Evolutionary conservation across 2,329 filamentous ascomycete species (phyloP), one percentile per base, ranked within the genome.

Genomic region (Aspergillus uvarum): DNA sequence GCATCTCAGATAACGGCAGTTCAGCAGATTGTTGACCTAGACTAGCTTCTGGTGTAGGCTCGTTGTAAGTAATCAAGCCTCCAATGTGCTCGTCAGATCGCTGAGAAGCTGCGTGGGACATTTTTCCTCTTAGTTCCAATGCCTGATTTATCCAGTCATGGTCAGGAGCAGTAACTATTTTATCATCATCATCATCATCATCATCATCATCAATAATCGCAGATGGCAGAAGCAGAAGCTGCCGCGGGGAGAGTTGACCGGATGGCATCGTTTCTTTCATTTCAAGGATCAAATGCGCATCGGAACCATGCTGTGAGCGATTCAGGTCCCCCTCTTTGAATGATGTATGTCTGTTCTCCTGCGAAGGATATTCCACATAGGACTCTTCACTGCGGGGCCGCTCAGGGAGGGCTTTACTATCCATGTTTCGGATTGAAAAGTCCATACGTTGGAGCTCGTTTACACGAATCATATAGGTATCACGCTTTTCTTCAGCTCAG

Each of bases 391-490:
- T 91, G 66, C 87, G 81, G 21, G 86, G 87, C 59, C 87, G 80
- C 61, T 83, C 86, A 32, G 94, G 94, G 10, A 98, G 81, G 26
- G 89, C 89, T 73, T 96, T 97, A 54, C 86, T 87, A 56, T 85
- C 83, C 19, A 68, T 49, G 47, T 71, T 70, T 70, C 74, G 83
- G 73, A 75, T 87, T 5, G 73, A 71, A 49, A 77, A 68, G 81
- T 67, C 87, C 70, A 95, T 85, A 64, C 89, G 87, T 68, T 90
- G 86, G 47, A 99, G 81, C 74, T 99, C 95, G 51, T 89, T 88
- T 67, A 98, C 96, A 58, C 95, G 89, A 59, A 89, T 91, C 54
- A 89, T 92, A 74, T 99, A 99, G 1, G 94, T 97, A 65, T 89
- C 87, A 70, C 91, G 88, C 91, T 96, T 62, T 26, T 29, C 26